A percentile compares a stretch with the other conserved stretches of the same genome.
Conservation (phyloP, 2,329 filamentous ascomycete species). For the Pestalotiopsis fici region DNA sequence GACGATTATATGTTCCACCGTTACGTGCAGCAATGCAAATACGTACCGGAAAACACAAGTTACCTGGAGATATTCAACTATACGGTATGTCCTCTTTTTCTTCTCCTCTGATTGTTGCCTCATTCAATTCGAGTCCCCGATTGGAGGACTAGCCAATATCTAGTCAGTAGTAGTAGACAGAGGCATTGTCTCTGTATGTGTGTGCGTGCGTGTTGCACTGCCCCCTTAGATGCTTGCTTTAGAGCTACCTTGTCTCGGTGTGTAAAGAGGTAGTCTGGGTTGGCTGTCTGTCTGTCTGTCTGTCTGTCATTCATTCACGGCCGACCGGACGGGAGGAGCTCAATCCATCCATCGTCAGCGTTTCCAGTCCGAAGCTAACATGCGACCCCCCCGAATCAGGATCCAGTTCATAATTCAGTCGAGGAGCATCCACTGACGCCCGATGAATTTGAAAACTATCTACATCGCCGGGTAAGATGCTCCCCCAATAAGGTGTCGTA, state of each 20-base stretch:
- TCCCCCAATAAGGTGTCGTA: neutral
- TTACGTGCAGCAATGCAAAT: constrained; percentile 48
- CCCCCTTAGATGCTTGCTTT: too few relatives aligned
- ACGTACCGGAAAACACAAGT: constrained; percentile 52
- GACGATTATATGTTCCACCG: constrained; percentile 59
- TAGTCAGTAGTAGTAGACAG: neutral
- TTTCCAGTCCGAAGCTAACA: neutral
- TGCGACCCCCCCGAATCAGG: constrained; percentile 31
- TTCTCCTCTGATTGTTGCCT: neutral
- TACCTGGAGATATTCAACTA: constrained; percentile 63
- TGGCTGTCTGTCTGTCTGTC: too few relatives aligned
- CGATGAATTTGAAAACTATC: constrained; percentile 61
- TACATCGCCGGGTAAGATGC: constrained; percentile 48
- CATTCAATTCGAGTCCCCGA: neutral
- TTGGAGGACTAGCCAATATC: neutral
- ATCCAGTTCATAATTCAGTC: constrained; percentile 47
- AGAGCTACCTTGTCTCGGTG: too few relatives aligned
- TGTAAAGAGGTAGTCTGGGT: too few relatives aligned
- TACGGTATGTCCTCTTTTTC: constrained; percentile 42
- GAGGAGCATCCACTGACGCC: constrained; percentile 53
- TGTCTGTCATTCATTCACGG: neutral
- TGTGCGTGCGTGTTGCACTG: too few relatives aligned
- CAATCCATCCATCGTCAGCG: neutral
- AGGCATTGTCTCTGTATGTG: too few relatives aligned
- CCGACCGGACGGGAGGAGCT: neutral